Evolutionary conservation across 2,329 filamentous ascomycete genomes (phyloP), one percentile per base, ranked within the genome.

Genomic region (Ophiosphaerella korrae): DNA sequence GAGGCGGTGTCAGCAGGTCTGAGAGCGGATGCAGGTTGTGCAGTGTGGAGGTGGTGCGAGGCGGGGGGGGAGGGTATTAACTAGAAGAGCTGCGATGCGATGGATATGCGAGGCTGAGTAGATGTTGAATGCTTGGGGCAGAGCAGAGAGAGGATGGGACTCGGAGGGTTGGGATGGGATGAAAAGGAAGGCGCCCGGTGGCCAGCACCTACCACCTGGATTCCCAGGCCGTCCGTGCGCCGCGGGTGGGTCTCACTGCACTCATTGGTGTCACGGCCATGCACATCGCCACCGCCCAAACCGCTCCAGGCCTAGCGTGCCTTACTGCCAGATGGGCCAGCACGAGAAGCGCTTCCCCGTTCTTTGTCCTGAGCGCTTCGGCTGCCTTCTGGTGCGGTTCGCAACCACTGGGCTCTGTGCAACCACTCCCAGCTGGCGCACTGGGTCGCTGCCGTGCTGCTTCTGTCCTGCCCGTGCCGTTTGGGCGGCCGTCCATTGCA

Each of bases 61-160:
- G 11, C 39, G 56, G 42, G 52, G 44, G 36, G 42, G 52, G 44
- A 34, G 45, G 48, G 34, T 60, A 63, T 67, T 62, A 62, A 60
- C 54, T 62, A 63, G 45, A 48, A 48, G 38, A 29, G 34, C 12
- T 48, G 26, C 8, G 26, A 29, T 29, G 26, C 26, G 26, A 41
- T 37, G 55, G 58, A 51, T 56, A 58, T 57, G 58, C 52, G 57
- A 64, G 60, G 62, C 62, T 58, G 63, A 57, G 46, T 52, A 58
- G 56, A 58, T 57, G 53, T 52, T 44, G 52, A 48, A 43, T 38
- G 60, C 49, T 47, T 45, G 45, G 43, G 51, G 55, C 55, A 40
- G 44, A 53, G 52, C 40, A 53, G 56, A 48, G 45, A 42, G 45
- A 42, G 44, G 46, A 50, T 46, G 48, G 48, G 26, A 29, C 26